phyloP scores from a whole-genome alignment of 768 basidiomycete genomes.

The Strobilomyces echinocephalus region DNA sequence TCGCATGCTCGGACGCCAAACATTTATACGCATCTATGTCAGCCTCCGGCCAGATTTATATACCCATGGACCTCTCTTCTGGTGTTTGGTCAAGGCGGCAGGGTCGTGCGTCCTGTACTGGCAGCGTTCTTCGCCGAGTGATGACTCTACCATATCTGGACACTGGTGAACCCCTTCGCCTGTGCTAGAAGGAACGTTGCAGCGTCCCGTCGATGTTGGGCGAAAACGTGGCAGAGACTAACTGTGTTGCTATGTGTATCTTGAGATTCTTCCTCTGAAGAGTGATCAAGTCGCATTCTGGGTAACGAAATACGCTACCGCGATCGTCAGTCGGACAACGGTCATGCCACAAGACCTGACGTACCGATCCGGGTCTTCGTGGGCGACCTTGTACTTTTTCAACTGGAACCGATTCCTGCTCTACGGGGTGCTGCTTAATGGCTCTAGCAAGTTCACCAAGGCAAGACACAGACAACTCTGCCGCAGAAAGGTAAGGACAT shows the following conservation, averaged over 20 bases:
- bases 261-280: constrained; percentile 17
- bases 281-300: constrained; percentile 16
- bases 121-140: constrained; percentile 5
- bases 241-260: constrained; percentile 25
- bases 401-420: constrained; percentile 22
- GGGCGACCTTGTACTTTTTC: constrained; percentile 19
- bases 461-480: constrained; percentile 7
- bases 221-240: not conserved
- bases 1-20: not conserved
- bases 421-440: constrained; percentile 18
- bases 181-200: constrained; percentile 9
- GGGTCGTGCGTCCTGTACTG: constrained; percentile 25
- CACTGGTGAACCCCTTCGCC: constrained; percentile 18
- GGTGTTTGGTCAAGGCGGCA: constrained; percentile 24
- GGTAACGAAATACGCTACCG: constrained; percentile 19
- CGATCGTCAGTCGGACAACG: not conserved
- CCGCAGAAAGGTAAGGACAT: not conserved
- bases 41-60: no score
- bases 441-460: constrained; percentile 15
- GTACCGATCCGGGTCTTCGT: constrained; percentile 15
- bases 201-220: not conserved
- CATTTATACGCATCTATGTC: not conserved
- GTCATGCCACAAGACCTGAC: not conserved
- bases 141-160: not conserved
- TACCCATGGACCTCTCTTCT: constrained; percentile 21